Conservation (phyloP, 768 basidiomycete species). For the Dendrothele bispora region DNA sequence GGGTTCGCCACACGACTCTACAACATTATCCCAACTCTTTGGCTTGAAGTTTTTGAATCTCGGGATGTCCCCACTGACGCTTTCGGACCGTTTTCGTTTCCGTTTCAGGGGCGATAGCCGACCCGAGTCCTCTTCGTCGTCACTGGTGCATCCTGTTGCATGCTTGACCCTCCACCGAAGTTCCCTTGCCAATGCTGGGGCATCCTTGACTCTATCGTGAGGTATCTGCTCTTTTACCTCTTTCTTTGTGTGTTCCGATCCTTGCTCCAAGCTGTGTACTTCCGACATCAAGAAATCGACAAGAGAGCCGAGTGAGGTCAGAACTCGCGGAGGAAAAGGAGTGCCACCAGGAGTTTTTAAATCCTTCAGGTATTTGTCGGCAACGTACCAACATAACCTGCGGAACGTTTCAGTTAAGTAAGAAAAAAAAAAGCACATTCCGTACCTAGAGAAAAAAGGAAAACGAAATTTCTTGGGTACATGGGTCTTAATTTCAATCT, state of each 20-base stretch:
- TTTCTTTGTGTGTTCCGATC: conserved; percentile 68
- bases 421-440: not conserved
- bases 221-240: conserved; percentile 84
- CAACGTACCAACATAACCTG: conserved; percentile 91
- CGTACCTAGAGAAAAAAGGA: conserved; percentile 74
- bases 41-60: conserved; percentile 71
- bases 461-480: conserved; percentile 93
- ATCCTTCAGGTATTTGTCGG: conserved; percentile 75
- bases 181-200: conserved; percentile 78
- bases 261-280: conserved; percentile 67
- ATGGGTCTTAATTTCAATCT: conserved; percentile 90
- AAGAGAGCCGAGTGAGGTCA: conserved; percentile 69
- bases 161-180: conserved; percentile 79
- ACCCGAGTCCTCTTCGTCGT: conserved; percentile 54
- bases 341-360: conserved; percentile 49
- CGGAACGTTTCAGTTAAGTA: not conserved
- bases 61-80: conserved; percentile 18
- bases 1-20: conserved; percentile 41
- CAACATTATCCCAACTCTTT: conserved; percentile 59
- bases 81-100: conserved; percentile 30
- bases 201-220: conserved; percentile 77
- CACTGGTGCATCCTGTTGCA: conserved; percentile 61
- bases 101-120: conserved; percentile 44
- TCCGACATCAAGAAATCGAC: conserved; percentile 82
- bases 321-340: conserved; percentile 48